Percentiles rank a stretch among this genome's conserved stretches.
These are phyloP conservation scores for Sextonia rubra DNA, from an alignment of 164 flowering plant genomes.

Conservation along the genomic window DNA sequence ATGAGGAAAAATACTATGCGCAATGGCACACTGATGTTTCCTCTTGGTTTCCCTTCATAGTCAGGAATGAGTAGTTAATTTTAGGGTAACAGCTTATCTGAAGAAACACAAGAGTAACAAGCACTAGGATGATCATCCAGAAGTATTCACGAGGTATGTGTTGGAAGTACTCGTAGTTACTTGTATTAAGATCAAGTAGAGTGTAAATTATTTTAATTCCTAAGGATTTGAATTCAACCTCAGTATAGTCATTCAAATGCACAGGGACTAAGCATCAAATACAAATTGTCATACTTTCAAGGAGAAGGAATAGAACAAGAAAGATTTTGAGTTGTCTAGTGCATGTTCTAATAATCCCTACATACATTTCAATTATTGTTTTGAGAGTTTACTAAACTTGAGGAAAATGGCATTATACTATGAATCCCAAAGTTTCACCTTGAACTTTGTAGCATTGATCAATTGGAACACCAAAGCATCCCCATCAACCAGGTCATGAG, in stretches of 20 bases:
- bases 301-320: too few relatives aligned
- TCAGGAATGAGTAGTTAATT: background rate
- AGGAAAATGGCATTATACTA: background rate
- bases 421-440: constrained; percentile 36
- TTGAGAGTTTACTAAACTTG: background rate
- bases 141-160: background rate
- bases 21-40: background rate
- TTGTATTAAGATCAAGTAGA: background rate
- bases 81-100: background rate
- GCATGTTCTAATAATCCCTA: background rate
- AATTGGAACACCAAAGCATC: constrained; percentile 78
- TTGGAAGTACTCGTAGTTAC: background rate
- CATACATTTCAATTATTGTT: background rate
- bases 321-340: background rate
- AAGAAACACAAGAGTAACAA: background rate
- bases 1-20: background rate
- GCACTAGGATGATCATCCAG: background rate
- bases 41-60: background rate
- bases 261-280: too few relatives aligned
- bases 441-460: constrained; percentile 38
- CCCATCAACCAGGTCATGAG: constrained; percentile 68
- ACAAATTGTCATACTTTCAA: too few relatives aligned
- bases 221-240: too few relatives aligned
- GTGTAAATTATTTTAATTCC: too few relatives aligned
- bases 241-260: too few relatives aligned